Evolutionary conservation across 192 early-diverging fungal species (phyloP), one percentile per base, ranked within the genome.

Genomic region (Lunasporangiospora selenospora): DNA sequence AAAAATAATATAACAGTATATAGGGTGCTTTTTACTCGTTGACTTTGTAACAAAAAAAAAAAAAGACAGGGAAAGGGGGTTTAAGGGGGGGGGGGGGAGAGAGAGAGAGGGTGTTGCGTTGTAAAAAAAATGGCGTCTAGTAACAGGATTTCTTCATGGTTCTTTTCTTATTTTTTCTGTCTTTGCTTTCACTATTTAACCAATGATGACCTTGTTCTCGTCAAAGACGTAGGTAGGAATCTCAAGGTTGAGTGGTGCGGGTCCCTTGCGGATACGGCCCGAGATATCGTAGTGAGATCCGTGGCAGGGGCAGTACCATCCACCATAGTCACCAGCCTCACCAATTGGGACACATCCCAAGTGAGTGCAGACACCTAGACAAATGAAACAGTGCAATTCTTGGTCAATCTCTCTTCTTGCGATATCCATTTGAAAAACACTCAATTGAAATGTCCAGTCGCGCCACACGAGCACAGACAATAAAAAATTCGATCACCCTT

Each of bases 271-370:
- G 63, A 97, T 95, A 82, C 96, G 94, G 42, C 96, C 96, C 54
- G 95, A 95, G 64, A 99, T 95, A 78, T 99, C 97, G 79, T 99
- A 99, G 77, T 99, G 97, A 37, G 97, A 99, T 56, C 97, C 97
- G 84, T 99, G 97, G 89, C 97, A 99, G 50, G 97, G 97, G 83
- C 97, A 99, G 89, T 97, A 99, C 97, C 97, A 99, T 67, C 97
- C 97, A 75, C 93, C 93, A 80, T 87, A 99, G 53, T 99, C 97
- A 76, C 97, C 97, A 76, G 97, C 88, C 75, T 99, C 97, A 39
- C 95, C 95, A 63, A 97, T 92, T 56, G 97, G 97, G 52, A 99
- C 97, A 83, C 97, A 99, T 64, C 97, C 97, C 80, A 94, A 81
- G 85, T 90, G 91, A 54, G 89, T 59, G 53, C 67, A 71, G 56